Percentiles rank a stretch among this genome's conserved stretches.
These are phyloP conservation scores for Hymenoscyphus fraxineus DNA, from an alignment of 2,329 filamentous ascomycete species.

Conservation along the genomic window DNA sequence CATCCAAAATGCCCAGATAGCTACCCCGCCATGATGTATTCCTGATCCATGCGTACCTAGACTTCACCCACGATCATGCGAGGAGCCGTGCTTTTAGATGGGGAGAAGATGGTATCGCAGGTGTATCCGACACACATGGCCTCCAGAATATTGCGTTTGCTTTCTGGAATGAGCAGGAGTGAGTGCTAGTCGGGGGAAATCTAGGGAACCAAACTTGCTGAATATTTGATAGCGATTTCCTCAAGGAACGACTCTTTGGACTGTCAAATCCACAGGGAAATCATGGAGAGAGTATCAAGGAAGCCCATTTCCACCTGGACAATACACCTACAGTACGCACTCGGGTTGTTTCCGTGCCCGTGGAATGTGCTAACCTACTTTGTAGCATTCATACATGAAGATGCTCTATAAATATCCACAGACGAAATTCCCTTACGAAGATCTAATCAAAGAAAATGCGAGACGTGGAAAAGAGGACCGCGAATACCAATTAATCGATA, in stretches of 20 bases:
- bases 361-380: conserved; percentile 17
- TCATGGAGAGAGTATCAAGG: conserved; percentile 95
- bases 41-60: conserved; percentile 43
- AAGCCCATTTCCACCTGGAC: conserved; percentile 93
- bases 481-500: conserved; percentile 91
- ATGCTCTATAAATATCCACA: conserved; percentile 97
- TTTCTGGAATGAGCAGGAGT: conserved; percentile 99
- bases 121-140: conserved; percentile 89
- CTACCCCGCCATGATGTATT: conserved; percentile 6
- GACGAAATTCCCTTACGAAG: conserved; percentile 84
- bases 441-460: conserved; percentile 80
- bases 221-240: conserved; percentile 64
- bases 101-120: conserved; percentile 96
- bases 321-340: conserved; percentile 64
- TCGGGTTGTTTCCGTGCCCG: neutral
- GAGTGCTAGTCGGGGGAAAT: conserved; percentile 38
- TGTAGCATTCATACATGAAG: conserved; percentile 96
- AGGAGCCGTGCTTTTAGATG: conserved; percentile 85
- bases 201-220: conserved; percentile 13
- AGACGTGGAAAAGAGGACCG: conserved; percentile 69
- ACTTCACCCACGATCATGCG: conserved; percentile 92
- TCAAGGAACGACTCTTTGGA: conserved; percentile 93
- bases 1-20: neutral
- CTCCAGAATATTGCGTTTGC: conserved; percentile 90
- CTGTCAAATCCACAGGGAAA: conserved; percentile 95